A percentile compares a stretch with the other conserved stretches of the same genome.
Evolutionary conservation across 495 filamentous ascomycete species (phyloP).

Genomic region (Xylaria acuta): DNA sequence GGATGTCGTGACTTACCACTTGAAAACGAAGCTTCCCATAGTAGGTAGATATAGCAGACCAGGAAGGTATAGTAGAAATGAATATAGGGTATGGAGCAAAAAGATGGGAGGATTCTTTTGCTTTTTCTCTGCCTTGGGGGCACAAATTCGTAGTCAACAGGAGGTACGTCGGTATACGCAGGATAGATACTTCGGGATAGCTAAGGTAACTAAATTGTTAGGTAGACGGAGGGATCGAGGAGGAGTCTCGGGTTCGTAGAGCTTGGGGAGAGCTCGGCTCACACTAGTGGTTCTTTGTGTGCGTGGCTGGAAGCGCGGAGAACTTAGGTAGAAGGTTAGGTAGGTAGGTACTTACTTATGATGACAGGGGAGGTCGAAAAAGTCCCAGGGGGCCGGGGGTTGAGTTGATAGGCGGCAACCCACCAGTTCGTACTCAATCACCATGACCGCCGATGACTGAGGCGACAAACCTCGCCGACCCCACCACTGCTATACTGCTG

Average conservation of each 20-base stretch:
- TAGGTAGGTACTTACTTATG: background rate
- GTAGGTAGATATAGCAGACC: constrained; percentile 17
- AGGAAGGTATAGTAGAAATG: background rate
- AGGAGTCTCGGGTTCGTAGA: constrained; percentile 11
- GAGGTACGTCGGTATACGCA: background rate
- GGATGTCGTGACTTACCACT: constrained; percentile 53
- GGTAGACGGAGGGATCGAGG: constrained; percentile 11
- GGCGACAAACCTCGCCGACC: background rate
- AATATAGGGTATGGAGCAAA: constrained; percentile 8
- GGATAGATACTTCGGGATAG: background rate
- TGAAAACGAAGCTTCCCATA: constrained; percentile 63
- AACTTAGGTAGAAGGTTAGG: constrained; percentile 10
- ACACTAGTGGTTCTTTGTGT: background rate
- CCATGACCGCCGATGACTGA: background rate
- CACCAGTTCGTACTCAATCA: constrained; percentile 16
- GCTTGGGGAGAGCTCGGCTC: constrained; percentile 21
- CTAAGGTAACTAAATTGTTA: constrained; percentile 1
- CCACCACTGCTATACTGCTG: constrained; percentile 1
- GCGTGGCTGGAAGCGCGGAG: constrained; percentile 19
- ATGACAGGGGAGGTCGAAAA: constrained; percentile 5
- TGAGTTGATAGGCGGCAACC: background rate
- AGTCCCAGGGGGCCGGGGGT: background rate
- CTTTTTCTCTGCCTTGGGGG: constrained; percentile 3
- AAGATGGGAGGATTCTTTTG: background rate
- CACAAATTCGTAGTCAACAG: background rate